Conservation (phyloP, 1,284 basidiomycete genomes). For the Malassezia brasiliensis region DNA sequence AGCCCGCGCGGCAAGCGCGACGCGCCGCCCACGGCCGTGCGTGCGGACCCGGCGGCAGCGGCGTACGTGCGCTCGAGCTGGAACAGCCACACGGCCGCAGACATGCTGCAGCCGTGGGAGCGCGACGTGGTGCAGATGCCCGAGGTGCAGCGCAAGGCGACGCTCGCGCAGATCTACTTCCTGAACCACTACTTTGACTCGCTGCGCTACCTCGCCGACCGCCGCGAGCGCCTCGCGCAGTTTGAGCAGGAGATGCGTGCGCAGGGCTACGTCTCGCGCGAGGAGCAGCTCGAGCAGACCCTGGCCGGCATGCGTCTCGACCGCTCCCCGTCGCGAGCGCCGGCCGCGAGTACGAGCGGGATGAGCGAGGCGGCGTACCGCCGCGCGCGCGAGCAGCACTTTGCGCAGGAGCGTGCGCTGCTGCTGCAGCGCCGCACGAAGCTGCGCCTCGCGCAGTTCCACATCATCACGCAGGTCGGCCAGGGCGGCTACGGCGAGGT, state of each 20-base stretch:
- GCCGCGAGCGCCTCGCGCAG: conserved; percentile 53
- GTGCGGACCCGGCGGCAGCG: not conserved
- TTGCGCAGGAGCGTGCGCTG: conserved; percentile 38
- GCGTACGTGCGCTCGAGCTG: conserved; percentile 20
- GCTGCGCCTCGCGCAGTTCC: conserved; percentile 44
- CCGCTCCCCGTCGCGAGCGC: conserved; percentile 57
- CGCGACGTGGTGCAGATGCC: conserved; percentile 34
- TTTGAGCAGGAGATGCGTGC: conserved; percentile 58
- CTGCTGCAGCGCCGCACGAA: conserved; percentile 43
- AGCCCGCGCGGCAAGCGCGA: not conserved
- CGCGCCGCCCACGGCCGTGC: not conserved
- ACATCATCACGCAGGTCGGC: conserved; percentile 47
- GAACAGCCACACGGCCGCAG: conserved; percentile 31
- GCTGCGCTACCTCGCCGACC: conserved; percentile 38
- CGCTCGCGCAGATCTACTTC: conserved; percentile 47
- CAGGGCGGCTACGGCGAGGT: conserved; percentile 48
- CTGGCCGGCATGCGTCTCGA: not conserved
- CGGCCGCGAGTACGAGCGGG: conserved; percentile 60
- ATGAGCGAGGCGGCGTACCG: conserved; percentile 63
- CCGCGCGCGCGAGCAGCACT: conserved; percentile 30
- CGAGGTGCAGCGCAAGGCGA: conserved; percentile 44
- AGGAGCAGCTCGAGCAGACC: not conserved
- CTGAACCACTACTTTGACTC: conserved; percentile 48
- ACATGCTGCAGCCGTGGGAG: conserved; percentile 42
- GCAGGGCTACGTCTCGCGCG: conserved; percentile 20